phyloP scores from a whole-genome alignment of 371 early-diverging fungal genomes.

The Dichotomocladium elegans region DNA sequence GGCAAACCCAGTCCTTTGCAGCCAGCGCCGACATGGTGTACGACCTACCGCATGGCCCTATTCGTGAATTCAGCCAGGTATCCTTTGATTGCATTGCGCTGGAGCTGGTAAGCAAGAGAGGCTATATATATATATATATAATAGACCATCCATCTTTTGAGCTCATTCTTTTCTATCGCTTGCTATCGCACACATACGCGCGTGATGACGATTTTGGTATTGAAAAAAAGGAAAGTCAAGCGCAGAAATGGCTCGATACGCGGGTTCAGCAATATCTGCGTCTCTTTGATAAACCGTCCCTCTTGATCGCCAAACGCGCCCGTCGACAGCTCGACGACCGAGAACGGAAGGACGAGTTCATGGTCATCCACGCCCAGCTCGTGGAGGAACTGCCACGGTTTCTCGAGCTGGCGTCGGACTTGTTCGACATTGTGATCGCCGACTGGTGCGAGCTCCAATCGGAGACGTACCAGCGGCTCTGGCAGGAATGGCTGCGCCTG shows the following conservation, averaged over 20 bases:
- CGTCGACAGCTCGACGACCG: constrained; percentile 56
- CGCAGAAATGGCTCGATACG: constrained; percentile 11
- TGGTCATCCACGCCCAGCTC: constrained; percentile 62
- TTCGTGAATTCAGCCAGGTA: constrained; percentile 3
- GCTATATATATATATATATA: not conserved
- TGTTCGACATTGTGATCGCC: constrained; percentile 49
- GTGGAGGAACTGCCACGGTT: constrained; percentile 67
- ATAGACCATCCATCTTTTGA: not conserved
- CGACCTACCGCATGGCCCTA: constrained; percentile 13
- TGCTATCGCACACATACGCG: no score
- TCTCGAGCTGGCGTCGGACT: constrained; percentile 46
- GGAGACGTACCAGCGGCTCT: constrained; percentile 16
- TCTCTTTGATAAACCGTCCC: constrained; percentile 53
- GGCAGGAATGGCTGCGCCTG: constrained; percentile 10
- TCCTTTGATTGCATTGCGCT: constrained; percentile 5
- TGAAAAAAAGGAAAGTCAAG: constrained; percentile 4
- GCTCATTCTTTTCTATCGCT: no score
- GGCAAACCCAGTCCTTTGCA: constrained; percentile 44
- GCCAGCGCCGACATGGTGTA: constrained; percentile 50
- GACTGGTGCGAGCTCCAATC: constrained; percentile 54
- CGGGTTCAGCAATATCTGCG: constrained; percentile 44
- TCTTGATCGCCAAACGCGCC: constrained; percentile 64
- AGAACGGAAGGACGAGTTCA: constrained; percentile 60
- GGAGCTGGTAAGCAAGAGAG: constrained; percentile 16
- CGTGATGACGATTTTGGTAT: no score